These are phyloP conservation scores for Fraxinus americana DNA, from an alignment of 257 asterid genomes.

Conservation along the genomic window DNA sequence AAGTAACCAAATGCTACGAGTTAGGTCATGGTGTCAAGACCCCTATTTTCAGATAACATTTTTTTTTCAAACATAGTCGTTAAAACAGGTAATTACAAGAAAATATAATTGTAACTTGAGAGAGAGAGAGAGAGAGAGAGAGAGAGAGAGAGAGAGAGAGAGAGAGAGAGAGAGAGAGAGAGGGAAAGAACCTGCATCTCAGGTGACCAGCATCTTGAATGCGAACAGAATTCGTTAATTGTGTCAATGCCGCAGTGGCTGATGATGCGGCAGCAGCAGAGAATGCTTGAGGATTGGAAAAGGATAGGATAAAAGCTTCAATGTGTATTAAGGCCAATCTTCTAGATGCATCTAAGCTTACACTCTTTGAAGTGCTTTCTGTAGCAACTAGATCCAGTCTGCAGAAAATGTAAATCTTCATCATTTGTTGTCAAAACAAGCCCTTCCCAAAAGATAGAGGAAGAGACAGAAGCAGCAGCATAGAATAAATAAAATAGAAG, in stretches of 20 bases:
- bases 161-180: not conserved
- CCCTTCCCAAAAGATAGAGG: not conserved
- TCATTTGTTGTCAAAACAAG: slow-evolving; percentile 7
- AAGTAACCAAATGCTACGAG: not conserved
- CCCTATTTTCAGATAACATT: not conserved
- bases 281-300: slow-evolving; percentile 66
- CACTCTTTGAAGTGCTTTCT: slow-evolving; percentile 63
- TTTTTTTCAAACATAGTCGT: not conserved
- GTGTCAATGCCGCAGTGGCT: slow-evolving; percentile 64
- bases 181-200: slow-evolving; percentile 69
- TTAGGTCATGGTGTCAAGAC: not conserved
- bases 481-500: not conserved
- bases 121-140: too few species aligned
- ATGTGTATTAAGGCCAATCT: slow-evolving; percentile 69
- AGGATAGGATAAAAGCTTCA: slow-evolving; percentile 62
- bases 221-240: slow-evolving; percentile 66
- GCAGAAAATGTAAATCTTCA: slow-evolving; percentile 29
- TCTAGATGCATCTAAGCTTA: slow-evolving; percentile 61
- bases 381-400: slow-evolving; percentile 76
- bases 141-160: too few species aligned
- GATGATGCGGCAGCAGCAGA: slow-evolving; percentile 74
- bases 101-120: not conserved
- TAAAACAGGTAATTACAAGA: not conserved
- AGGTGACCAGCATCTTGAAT: slow-evolving; percentile 86
- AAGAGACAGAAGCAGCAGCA: not conserved